Conservation (phyloP, 2,329 filamentous ascomycete genomes). For the Fusarium sp. region DNA sequence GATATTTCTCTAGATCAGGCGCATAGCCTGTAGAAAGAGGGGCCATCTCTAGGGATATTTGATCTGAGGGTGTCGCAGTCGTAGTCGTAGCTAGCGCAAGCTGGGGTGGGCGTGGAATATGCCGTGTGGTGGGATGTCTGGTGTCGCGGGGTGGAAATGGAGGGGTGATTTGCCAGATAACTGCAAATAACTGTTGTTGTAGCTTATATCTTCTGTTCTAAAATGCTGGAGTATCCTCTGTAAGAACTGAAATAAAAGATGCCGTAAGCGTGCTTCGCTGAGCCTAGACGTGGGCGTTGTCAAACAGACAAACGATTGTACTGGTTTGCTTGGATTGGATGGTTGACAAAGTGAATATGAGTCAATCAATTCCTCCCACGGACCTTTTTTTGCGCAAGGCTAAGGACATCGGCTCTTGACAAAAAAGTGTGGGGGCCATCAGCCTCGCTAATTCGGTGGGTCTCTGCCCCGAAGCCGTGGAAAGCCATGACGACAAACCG, state of each 20-base stretch:
- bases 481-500: slow-evolving; percentile 38
- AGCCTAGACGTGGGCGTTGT: slow-evolving; percentile 18
- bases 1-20: slow-evolving; percentile 83
- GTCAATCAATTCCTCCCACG: slow-evolving; percentile 45
- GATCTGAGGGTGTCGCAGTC: slow-evolving; percentile 22
- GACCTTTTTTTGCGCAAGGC: slow-evolving; percentile 51
- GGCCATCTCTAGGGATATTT: slow-evolving; percentile 52
- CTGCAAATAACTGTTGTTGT: neutral
- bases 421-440: slow-evolving; percentile 37
- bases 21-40: slow-evolving; percentile 62
- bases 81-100: slow-evolving; percentile 36
- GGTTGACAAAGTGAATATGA: slow-evolving; percentile 41
- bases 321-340: slow-evolving; percentile 22
- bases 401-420: slow-evolving; percentile 44
- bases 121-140: slow-evolving; percentile 28
- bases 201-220: neutral
- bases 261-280: slow-evolving; percentile 9
- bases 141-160: slow-evolving; percentile 40
- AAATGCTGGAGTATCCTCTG: neutral
- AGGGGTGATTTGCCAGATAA: slow-evolving; percentile 37
- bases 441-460: slow-evolving; percentile 43
- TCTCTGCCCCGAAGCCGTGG: slow-evolving; percentile 4
- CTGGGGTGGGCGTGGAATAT: slow-evolving; percentile 38
- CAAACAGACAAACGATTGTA: slow-evolving; percentile 26
- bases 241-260: neutral